phyloP scores from a whole-genome alignment of 805 yeast species.

The Citeromyces matritensis region DNA sequence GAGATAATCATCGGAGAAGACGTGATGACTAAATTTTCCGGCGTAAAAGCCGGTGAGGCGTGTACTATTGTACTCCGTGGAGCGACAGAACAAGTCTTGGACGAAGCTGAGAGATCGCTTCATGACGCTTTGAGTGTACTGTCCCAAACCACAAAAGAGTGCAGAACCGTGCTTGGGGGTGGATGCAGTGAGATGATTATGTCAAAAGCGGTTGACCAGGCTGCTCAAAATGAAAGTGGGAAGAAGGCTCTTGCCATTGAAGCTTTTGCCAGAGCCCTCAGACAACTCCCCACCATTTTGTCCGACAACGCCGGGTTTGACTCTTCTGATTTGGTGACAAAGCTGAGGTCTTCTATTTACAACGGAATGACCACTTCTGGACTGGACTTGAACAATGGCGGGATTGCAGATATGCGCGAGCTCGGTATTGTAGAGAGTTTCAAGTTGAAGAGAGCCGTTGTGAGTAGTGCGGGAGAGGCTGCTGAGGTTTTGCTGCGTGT shows the following conservation, averaged over 20 bases:
- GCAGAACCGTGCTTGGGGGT: slow-evolving; percentile 87
- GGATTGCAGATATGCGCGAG: slow-evolving; percentile 87
- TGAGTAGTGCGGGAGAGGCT: slow-evolving; percentile 93
- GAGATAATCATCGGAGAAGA: slow-evolving; percentile 92
- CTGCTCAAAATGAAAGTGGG: slow-evolving; percentile 85
- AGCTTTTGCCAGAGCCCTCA: slow-evolving; percentile 83
- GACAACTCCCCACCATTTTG: slow-evolving; percentile 88
- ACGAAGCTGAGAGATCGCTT: slow-evolving; percentile 92
- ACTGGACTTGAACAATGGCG: slow-evolving; percentile 72
- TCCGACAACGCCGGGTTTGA: slow-evolving; percentile 98
- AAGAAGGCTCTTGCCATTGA: slow-evolving; percentile 91
- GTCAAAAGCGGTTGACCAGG: slow-evolving; percentile 92
- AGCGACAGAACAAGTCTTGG: slow-evolving; percentile 96
- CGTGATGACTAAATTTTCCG: slow-evolving; percentile 81
- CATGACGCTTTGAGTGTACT: slow-evolving; percentile 95
- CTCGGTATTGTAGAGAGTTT: slow-evolving; percentile 86
- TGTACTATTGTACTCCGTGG: slow-evolving; percentile 94
- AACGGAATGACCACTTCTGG: slow-evolving; percentile 89
- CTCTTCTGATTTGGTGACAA: slow-evolving; percentile 81
- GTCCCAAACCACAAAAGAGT: slow-evolving; percentile 86
- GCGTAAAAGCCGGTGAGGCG: slow-evolving; percentile 90
- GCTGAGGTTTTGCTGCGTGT: slow-evolving; percentile 92
- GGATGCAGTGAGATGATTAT: slow-evolving; percentile 87
- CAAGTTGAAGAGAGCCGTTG: slow-evolving; percentile 87
- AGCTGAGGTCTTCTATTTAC: slow-evolving; percentile 80